A percentile compares a stretch with the other conserved stretches of the same genome.
Evolutionary conservation across 2,329 filamentous ascomycete species (phyloP).

Genomic region (Fusarium sp.): DNA sequence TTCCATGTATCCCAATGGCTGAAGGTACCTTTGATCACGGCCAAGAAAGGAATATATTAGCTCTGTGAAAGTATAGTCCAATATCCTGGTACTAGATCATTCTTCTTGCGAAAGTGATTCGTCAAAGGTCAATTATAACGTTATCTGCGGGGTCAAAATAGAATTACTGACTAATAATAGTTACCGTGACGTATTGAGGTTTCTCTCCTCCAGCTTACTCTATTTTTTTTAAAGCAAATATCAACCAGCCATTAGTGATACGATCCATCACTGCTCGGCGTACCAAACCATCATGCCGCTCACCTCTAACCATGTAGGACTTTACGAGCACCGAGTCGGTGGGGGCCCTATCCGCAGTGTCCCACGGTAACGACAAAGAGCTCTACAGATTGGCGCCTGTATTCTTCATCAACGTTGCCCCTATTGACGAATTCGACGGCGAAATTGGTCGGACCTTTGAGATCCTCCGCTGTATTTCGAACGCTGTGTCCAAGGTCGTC

Average conservation of each 20-base stretch:
- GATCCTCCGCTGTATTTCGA: not conserved
- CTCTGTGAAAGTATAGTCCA: rapidly evolving
- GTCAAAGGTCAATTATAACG: not conserved
- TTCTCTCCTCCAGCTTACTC: not conserved
- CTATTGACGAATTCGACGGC: not conserved
- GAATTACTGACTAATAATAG: not conserved
- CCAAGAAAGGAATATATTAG: too few species aligned
- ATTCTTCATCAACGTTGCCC: not conserved
- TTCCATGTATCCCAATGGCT: not conserved
- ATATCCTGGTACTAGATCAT: rapidly evolving
- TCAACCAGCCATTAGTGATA: rapidly evolving
- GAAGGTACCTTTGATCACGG: too few species aligned
- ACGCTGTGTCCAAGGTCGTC: not conserved
- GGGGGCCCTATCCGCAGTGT: not conserved
- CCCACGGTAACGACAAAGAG: not conserved
- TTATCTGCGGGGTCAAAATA: not conserved
- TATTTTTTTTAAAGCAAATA: not conserved
- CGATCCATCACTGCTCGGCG: not conserved
- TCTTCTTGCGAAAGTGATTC: not conserved
- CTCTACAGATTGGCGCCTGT: not conserved
- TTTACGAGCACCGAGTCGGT: not conserved
- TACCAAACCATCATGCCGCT: not conserved
- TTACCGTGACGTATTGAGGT: not conserved
- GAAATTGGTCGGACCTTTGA: not conserved
- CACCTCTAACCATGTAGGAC: not conserved